Conservation (phyloP, 441 rosid genomes). For the Daphne laureola region DNA sequence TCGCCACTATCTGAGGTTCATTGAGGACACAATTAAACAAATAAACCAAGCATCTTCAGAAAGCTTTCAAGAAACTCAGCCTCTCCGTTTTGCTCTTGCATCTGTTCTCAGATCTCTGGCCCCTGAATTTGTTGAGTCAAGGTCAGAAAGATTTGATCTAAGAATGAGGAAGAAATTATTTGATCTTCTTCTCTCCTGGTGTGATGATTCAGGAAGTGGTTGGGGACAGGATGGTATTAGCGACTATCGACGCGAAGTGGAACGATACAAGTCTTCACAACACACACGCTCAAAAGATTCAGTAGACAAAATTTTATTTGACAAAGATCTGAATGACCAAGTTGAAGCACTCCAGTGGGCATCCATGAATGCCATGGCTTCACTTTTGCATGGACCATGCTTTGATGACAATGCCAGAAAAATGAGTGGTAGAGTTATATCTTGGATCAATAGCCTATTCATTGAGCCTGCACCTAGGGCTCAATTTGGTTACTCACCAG, state of each 20-base stretch:
- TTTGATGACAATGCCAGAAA: slow-evolving; percentile 99
- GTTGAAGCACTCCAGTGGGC: slow-evolving; percentile 98
- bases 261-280: slow-evolving; percentile 93
- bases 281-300: slow-evolving; percentile 97
- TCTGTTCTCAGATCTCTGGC: slow-evolving; percentile 87
- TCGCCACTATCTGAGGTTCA: slow-evolving; percentile 89
- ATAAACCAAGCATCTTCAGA: slow-evolving; percentile 53
- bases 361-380: slow-evolving; percentile 97
- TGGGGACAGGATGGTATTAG: slow-evolving; percentile 92
- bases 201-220: slow-evolving; percentile 73
- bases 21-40: slow-evolving; percentile 81
- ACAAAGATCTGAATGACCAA: slow-evolving; percentile 91
- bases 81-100: slow-evolving; percentile 93
- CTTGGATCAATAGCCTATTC: slow-evolving; percentile 97
- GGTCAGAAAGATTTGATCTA: slow-evolving; percentile 85
- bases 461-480: slow-evolving; percentile 94
- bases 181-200: slow-evolving; percentile 92
- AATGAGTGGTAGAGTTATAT: slow-evolving; percentile 96
- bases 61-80: slow-evolving; percentile 90
- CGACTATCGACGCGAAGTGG: slow-evolving; percentile 99
- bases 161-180: slow-evolving; percentile 85
- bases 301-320: slow-evolving; percentile 89
- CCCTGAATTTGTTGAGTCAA: slow-evolving; percentile 95
- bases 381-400: slow-evolving; percentile 93
- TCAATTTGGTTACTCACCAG: slow-evolving; percentile 98